Conservation (phyloP, 208 protist species). For the Trypanosoma melophagium region DNA sequence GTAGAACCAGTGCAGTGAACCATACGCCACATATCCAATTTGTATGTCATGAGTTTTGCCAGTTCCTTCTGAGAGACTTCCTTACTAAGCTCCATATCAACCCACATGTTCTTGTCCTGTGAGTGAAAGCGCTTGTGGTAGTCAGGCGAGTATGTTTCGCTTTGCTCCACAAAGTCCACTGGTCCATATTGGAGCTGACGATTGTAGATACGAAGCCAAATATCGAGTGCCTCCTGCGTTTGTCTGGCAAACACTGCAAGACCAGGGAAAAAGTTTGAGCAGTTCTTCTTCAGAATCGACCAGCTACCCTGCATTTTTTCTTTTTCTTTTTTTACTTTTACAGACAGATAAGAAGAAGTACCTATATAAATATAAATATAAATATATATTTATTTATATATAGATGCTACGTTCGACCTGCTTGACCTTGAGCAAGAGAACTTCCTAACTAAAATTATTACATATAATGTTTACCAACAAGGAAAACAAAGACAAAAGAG, state of each 20-base stretch:
- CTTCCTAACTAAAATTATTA: constrained; percentile 5
- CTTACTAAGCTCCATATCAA: constrained; percentile 87
- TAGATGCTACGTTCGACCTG: too few relatives aligned
- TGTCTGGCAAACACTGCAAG: constrained; percentile 58
- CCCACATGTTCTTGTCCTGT: constrained; percentile 92
- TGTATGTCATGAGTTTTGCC: constrained; percentile 80
- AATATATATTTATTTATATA: too few relatives aligned
- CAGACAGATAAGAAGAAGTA: too few relatives aligned
- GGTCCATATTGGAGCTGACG: constrained; percentile 73
- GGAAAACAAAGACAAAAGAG: constrained; percentile 18
- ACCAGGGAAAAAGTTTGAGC: constrained; percentile 67
- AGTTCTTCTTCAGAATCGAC: constrained; percentile 79
- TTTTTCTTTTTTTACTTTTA: background rate
- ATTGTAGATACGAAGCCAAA: constrained; percentile 85
- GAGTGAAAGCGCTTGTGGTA: constrained; percentile 87
- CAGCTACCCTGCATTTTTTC: constrained; percentile 81
- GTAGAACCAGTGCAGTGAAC: constrained; percentile 50
- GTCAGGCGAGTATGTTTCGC: constrained; percentile 74
- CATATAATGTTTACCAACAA: background rate
- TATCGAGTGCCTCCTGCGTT: constrained; percentile 52
- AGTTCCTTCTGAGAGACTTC: constrained; percentile 84
- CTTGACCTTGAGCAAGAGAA: background rate
- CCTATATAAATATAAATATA: too few relatives aligned
- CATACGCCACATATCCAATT: constrained; percentile 85
- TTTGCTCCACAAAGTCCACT: constrained; percentile 74